Evolutionary conservation across 305 asterid genomes (phyloP), one percentile per base, ranked within the genome.

Genomic region (Fraxinus sp.): DNA sequence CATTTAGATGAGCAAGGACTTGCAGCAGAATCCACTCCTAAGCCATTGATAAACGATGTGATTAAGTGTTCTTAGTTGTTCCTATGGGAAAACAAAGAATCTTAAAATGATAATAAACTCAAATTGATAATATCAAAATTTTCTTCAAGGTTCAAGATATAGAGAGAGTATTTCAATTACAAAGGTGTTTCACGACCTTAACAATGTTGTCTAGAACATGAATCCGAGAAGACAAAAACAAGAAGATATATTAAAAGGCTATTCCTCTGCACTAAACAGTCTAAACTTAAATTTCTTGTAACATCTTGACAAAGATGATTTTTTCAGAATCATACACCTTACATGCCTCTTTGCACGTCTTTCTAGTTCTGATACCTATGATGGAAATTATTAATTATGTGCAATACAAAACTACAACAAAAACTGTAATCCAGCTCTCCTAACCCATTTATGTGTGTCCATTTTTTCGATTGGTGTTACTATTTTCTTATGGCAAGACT

Each of bases 1-100:
- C 24, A 68, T 68, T 72, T 13, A 24, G 80, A 64, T 18, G 55
- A 41, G 80, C 28, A 62, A 85, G 57, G 26, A 71, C 81, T 82
- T 62, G 66, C 72, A 72, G 75, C 41, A 37, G 41, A 26, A 37
- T 24, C 49, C 79, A 79, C 9, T 14, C 49, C 64, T 62, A 5
- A 13, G 75, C 37, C 75, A 68, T 28, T 68, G 30, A 24, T 7
- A 68, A 55, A 68, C 37, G 6, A 22, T 68, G 75, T 3, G 35
- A 26, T 10, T 26, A 68, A 68, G 37, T 28, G 18, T 68, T 68
- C 72, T 64, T 64, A 64, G 33, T 64, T 64, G 33, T 64, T 64
- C 33, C 14, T 64, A 22, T 64, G 72, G 33, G 33, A 1, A 24
- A 64, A 22, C 26, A 24, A 64, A 64, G 72, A 64, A 64, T 64